Conservation (phyloP, 2,329 filamentous ascomycete species). For the Microdochium nivale region DNA sequence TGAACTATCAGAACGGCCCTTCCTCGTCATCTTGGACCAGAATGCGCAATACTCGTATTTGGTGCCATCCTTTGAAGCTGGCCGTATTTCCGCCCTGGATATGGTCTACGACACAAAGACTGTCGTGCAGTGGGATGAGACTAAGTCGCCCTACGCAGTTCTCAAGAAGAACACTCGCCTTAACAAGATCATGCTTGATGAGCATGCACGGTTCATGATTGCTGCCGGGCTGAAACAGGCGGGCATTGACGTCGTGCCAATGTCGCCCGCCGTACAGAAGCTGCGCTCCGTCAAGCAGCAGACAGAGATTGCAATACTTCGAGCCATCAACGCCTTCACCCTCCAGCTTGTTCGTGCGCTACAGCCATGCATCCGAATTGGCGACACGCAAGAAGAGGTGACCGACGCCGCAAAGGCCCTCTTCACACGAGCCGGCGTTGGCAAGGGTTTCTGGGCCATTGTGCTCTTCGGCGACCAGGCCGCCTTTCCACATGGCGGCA, state of each 20-base stretch:
- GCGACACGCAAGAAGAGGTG: constrained; percentile 16
- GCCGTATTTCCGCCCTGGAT: constrained; percentile 16
- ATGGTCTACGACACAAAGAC: constrained; percentile 16
- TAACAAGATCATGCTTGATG: constrained; percentile 17
- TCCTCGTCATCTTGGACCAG: constrained; percentile 14
- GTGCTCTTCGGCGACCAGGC: constrained; percentile 19
- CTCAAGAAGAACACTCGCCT: constrained; percentile 10
- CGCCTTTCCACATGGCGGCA: constrained; percentile 18
- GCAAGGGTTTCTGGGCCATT: constrained; percentile 16
- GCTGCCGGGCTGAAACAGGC: constrained; percentile 14
- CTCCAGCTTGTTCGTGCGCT: constrained; percentile 16
- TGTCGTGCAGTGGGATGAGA: constrained; percentile 18
- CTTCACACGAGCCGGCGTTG: constrained; percentile 16
- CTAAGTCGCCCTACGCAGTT: constrained; percentile 15
- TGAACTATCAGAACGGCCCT: constrained; percentile 18
- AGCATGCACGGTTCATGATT: constrained; percentile 19
- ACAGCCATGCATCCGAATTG: constrained; percentile 15
- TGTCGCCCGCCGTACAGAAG: constrained; percentile 14
- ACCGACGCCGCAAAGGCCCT: constrained; percentile 9
- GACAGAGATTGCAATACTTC: constrained; percentile 15
- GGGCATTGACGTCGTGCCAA: constrained; percentile 17
- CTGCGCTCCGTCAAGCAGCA: constrained; percentile 18
- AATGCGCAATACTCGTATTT: constrained; percentile 16
- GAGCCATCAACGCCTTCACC: constrained; percentile 18
- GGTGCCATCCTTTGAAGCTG: constrained; percentile 18